phyloP scores from a whole-genome alignment of 129 eudicot genomes.

The Daucus carota region DNA sequence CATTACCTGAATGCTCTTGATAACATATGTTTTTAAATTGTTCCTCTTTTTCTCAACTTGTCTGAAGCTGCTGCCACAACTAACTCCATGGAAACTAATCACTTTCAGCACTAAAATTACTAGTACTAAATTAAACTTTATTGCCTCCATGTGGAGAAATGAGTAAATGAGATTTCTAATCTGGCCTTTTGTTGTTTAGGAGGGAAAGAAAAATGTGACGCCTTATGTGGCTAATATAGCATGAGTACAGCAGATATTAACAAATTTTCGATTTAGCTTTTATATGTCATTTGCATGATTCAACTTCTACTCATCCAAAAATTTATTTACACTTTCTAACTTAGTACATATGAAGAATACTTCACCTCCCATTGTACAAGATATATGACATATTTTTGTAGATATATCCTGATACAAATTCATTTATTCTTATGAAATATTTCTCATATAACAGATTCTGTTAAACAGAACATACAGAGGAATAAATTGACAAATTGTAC shows the following conservation, averaged over 20 bases:
- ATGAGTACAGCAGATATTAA: neutral
- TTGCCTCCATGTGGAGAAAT: neutral
- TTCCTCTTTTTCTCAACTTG: neutral
- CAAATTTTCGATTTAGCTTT: no score
- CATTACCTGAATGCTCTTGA: neutral
- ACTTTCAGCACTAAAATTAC: neutral
- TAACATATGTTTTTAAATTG: neutral
- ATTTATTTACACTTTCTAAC: neutral
- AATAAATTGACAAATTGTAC: no score
- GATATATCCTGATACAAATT: no score
- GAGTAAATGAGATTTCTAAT: neutral
- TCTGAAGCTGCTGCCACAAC: neutral
- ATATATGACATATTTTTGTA: neutral
- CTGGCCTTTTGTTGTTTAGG: neutral
- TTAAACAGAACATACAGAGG: no score
- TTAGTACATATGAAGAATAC: neutral
- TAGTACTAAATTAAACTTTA: neutral
- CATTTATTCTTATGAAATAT: no score
- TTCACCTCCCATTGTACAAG: neutral
- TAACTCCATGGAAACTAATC: neutral
- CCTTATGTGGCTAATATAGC: neutral
- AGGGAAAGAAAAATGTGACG: neutral
- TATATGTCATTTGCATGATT: neutral
- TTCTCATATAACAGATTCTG: no score
- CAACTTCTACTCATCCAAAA: conserved; percentile 7